Base-by-base conservation (phyloP, 2,329 filamentous ascomycete species). In the Trichophyton simii region DNA sequence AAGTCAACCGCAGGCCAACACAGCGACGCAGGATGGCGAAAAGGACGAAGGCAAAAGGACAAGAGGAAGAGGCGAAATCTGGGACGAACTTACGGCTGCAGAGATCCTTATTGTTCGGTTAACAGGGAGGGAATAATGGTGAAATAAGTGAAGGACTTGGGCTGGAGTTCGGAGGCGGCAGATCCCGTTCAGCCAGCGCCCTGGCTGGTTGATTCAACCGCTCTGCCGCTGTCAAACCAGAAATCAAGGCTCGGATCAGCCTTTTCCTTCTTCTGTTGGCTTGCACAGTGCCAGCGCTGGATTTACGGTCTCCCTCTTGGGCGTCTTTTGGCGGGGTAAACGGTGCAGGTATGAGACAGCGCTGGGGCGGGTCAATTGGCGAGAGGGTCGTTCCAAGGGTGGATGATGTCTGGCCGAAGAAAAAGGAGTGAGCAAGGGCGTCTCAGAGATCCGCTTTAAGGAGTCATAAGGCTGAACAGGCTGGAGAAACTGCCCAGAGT, bases 61-160 rank as follows among this genome's bases (percentile, higher is more conserved):
- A 58, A 60, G 34, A 60, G 60, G 64, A 72, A 64, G 71, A 44
- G 41, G 41, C n/a, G 41, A 44, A 38, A 13, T 38, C 9, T 8
- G 34, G 41, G 15, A n/a, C 7, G 41, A 44, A 46, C 52, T 55
- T 55, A 55, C 52, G 31, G 52, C 25, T 54, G 25, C 22, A 44
- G 18, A n/a, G 52, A 55, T n/a, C 34, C 18, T 52, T 63, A 65
- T 52, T 63, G 65, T 64, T 60, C 67, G 62, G 62, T 60, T 62
- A 60, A 66, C 65, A 64, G 38, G 38, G 20, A 44, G 38, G 54
- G 44, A 38, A 46, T 28, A 38, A 46, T 28, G 11, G 34, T 20
- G 60, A 18, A 34, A 59, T 20, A 42, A 31, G 6, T 31, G 18
- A 28, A 20, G 22, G 44, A 15, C 25, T 11, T 18, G 58, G 25